A percentile compares a stretch with the other conserved stretches of the same genome.
Conservation (phyloP, 2,329 filamentous ascomycete genomes). For the Pezicula rhizophila region DNA sequence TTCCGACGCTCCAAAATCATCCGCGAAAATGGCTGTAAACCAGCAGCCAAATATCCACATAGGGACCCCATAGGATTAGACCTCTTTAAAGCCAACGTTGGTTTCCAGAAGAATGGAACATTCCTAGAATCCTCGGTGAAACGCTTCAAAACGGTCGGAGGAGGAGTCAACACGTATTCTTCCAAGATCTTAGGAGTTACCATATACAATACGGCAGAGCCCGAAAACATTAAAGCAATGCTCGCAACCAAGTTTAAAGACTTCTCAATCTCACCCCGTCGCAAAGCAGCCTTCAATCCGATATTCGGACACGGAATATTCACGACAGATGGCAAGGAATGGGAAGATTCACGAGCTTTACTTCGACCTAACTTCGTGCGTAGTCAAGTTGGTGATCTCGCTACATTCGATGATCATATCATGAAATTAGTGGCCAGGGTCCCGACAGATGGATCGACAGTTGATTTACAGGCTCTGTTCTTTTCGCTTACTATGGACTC, state of each 20-base stretch:
- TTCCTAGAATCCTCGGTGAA: conserved; percentile 29
- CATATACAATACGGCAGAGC: conserved; percentile 31
- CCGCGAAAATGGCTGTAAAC: conserved; percentile 38
- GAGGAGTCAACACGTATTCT: conserved; percentile 1
- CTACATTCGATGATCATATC: conserved; percentile 55
- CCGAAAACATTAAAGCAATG: conserved; percentile 51
- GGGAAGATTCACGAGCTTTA: conserved; percentile 47
- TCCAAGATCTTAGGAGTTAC: not conserved
- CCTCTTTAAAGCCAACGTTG: conserved; percentile 34
- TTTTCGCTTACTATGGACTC: conserved; percentile 62
- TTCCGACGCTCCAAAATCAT: conserved; percentile 5
- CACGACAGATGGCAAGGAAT: conserved; percentile 43
- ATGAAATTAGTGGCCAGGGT: conserved; percentile 51
- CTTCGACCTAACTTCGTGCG: conserved; percentile 48
- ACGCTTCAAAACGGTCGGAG: conserved; percentile 25
- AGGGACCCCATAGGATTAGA: conserved; percentile 49
- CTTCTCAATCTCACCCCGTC: conserved; percentile 40
- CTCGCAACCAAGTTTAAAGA: conserved; percentile 51
- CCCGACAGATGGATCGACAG: conserved; percentile 43
- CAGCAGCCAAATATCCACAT: conserved; percentile 39
- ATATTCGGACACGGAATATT: conserved; percentile 53
- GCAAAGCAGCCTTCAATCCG: conserved; percentile 37
- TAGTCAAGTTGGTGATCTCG: conserved; percentile 42
- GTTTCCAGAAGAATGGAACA: conserved; percentile 29
- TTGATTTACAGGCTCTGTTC: conserved; percentile 58